Conservation (phyloP, 768 basidiomycete species). For the Naganishia friedmannii region DNA sequence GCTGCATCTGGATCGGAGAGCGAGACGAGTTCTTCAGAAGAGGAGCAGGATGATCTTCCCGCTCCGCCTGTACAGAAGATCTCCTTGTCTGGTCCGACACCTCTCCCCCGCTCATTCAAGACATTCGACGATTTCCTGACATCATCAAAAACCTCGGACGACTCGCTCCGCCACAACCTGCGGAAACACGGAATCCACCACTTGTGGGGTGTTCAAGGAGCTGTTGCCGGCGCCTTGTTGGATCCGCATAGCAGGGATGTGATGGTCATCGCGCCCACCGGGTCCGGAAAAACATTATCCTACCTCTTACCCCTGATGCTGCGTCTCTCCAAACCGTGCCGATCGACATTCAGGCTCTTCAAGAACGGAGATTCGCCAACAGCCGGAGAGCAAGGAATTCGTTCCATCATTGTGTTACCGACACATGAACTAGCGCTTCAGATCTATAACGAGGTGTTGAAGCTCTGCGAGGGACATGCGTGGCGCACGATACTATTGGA, state of each 20-base stretch:
- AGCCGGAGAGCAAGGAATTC: constrained; percentile 60
- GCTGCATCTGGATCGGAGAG: constrained; percentile 9
- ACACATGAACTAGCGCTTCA: constrained; percentile 95
- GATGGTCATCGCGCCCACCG: constrained; percentile 92
- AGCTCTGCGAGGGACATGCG: constrained; percentile 65
- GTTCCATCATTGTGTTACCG: constrained; percentile 80
- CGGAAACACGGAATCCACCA: constrained; percentile 33
- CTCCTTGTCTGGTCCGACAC: constrained; percentile 42
- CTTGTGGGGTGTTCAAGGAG: constrained; percentile 48
- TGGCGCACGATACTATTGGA: constrained; percentile 80
- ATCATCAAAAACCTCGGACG: not conserved
- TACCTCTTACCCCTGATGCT: constrained; percentile 81
- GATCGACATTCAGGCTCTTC: constrained; percentile 40
- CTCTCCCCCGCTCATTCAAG: constrained; percentile 44
- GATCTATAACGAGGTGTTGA: constrained; percentile 84
- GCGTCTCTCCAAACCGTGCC: constrained; percentile 41
- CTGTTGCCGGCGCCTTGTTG: constrained; percentile 42
- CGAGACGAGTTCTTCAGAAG: constrained; percentile 19
- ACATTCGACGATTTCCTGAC: constrained; percentile 37
- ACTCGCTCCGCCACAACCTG: constrained; percentile 36
- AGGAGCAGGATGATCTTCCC: constrained; percentile 31
- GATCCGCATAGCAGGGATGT: constrained; percentile 62
- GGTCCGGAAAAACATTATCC: constrained; percentile 92
- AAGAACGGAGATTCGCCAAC: constrained; percentile 18
- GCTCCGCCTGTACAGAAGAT: constrained; percentile 47